Conservation (phyloP, 2,329 filamentous ascomycete genomes). For the Penicillium rolfsii region DNA sequence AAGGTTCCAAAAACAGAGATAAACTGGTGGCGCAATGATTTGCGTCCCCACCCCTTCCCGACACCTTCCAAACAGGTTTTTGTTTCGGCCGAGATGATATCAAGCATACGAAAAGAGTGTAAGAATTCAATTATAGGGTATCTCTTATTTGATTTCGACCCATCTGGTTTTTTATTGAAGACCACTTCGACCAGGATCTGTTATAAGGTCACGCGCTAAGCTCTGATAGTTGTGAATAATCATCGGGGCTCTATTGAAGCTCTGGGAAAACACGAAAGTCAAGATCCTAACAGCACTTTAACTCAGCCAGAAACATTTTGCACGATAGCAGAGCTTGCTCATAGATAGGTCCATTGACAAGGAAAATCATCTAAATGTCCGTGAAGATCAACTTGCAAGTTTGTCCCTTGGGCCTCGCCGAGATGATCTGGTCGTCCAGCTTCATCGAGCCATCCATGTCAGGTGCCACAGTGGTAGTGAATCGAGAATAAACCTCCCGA, state of each 20-base stretch:
- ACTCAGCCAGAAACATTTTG: background rate
- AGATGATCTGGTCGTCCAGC: conserved; percentile 70
- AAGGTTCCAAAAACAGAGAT: background rate
- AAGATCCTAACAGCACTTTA: background rate
- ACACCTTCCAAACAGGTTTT: background rate
- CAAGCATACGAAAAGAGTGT: background rate
- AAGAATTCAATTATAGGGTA: background rate
- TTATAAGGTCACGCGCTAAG: background rate
- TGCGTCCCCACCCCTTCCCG: background rate
- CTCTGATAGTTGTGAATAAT: background rate
- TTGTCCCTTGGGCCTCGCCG: conserved; percentile 63
- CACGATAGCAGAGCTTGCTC: background rate
- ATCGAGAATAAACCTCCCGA: conserved; percentile 64
- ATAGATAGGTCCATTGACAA: background rate
- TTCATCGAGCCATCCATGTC: conserved; percentile 64
- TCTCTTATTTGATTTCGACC: background rate
- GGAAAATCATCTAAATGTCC: conserved; percentile 3
- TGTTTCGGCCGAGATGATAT: background rate
- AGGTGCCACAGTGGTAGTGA: conserved; percentile 55
- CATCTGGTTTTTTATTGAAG: background rate
- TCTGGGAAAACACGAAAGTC: background rate
- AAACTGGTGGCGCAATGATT: background rate
- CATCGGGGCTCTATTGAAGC: background rate
- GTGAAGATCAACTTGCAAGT: conserved; percentile 56
- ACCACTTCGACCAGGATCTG: background rate